A percentile compares a stretch with the other conserved stretches of the same genome.
Evolutionary conservation across 106 monocot species (phyloP).

Genomic region (Xerophyta viscosa): DNA sequence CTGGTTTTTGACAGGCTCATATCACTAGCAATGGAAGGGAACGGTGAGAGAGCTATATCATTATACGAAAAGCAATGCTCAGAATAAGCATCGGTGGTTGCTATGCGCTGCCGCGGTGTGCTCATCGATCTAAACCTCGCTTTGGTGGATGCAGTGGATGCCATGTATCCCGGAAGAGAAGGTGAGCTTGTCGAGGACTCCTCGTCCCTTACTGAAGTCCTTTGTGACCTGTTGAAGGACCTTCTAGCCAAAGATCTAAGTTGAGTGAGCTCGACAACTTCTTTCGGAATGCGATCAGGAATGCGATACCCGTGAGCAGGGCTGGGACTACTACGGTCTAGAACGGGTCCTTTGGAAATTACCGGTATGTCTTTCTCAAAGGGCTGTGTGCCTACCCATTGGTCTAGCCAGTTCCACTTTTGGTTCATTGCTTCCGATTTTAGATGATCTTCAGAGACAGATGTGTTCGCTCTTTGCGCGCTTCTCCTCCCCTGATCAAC

Average conservation of each 20-base stretch:
- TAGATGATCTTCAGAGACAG: constrained; percentile 12
- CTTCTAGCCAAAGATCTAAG: constrained; percentile 29
- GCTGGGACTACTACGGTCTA: neutral
- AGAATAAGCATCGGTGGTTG: constrained; percentile 13
- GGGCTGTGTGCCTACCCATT: constrained; percentile 51
- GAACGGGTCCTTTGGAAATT: constrained; percentile 8
- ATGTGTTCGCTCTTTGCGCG: constrained; percentile 16
- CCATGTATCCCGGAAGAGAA: constrained; percentile 66
- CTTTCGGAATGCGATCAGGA: constrained; percentile 2
- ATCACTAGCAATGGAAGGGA: constrained; percentile 36
- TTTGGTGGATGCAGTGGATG: constrained; percentile 57
- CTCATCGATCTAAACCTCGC: constrained; percentile 72
- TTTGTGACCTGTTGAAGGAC: constrained; percentile 44
- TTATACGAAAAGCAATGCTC: constrained; percentile 14
- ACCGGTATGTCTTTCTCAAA: constrained; percentile 30
- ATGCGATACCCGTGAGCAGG: constrained; percentile 1
- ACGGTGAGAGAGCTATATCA: constrained; percentile 27
- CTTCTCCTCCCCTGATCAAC: constrained; percentile 30
- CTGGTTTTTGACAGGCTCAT: constrained; percentile 11
- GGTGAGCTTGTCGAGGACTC: constrained; percentile 51
- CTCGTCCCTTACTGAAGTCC: constrained; percentile 33
- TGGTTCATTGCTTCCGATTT: constrained; percentile 14
- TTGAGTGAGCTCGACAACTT: constrained; percentile 11
- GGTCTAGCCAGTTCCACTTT: constrained; percentile 66
- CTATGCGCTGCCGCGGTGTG: constrained; percentile 54